Base-by-base conservation (phyloP, 2,329 filamentous ascomycete species). In the Fusarium sp. region DNA sequence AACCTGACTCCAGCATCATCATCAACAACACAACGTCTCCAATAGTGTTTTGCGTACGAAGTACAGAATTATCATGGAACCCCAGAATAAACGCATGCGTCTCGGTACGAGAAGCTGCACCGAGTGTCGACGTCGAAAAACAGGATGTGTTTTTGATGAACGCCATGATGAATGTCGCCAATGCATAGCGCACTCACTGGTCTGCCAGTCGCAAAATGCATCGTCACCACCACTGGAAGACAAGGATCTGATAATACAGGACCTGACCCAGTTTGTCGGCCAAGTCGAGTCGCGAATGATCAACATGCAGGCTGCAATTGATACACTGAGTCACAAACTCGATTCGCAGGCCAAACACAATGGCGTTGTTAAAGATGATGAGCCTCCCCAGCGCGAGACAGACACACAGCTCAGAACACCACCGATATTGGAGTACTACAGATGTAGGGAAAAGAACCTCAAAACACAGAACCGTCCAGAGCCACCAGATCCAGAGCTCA, bases 111-210 rank as follows among this genome's bases (percentile, higher is more conserved):
- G 70, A 61, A 78, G 75, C 58, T 80, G 79, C 54, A 62, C 71
- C 28, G 79, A 79, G 78, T 84, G 83, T 59, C 80, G 82, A 40
- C 79, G 83, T 37, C 80, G 83, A 50, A 85, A 84, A 74, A 82
- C 84, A 28, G 78, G 79, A 52, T 86, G 83, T 72, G 79, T 82
- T 51, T 83, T 78, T 56, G 41, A 74, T 75, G 26, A 62, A 75
- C n/a, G 77, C 78, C 37, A 79, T 77, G 49, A 46, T 53, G 20
- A 72, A 78, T 51, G 85, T 82, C 70, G 79, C 78, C 30, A 81
- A 80, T 85, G 83, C 74, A 78, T 77, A 49, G 74, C 79, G 33
- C 80, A 83, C 53, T 79, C 78, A 6, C 80, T 79, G 30, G 70
- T 74, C 46, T 86, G 83, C 73, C 76, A 81, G 39, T 76, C 83